Conservation (phyloP, 2,329 filamentous ascomycete genomes). For the Beauveria australis region DNA sequence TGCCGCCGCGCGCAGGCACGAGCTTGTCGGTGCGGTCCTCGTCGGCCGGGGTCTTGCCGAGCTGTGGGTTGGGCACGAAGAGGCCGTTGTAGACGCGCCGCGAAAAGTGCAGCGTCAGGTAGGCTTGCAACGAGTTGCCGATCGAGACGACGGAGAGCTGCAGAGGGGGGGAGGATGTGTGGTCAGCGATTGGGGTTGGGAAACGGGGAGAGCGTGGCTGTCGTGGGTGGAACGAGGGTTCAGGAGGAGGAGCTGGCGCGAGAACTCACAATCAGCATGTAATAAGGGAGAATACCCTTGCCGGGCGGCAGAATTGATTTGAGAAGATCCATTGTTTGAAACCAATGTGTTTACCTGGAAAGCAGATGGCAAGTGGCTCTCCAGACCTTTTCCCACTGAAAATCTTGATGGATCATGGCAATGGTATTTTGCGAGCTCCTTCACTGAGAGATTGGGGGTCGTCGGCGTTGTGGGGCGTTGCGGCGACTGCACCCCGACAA, state of each 20-base stretch:
- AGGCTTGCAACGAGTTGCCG: slow-evolving; percentile 79
- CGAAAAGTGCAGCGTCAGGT: slow-evolving; percentile 70
- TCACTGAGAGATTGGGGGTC: not conserved
- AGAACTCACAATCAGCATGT: slow-evolving; percentile 45
- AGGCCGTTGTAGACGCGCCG: slow-evolving; percentile 75
- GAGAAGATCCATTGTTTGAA: slow-evolving; percentile 35
- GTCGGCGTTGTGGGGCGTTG: no score
- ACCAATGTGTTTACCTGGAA: not conserved
- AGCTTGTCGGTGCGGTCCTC: slow-evolving; percentile 11
- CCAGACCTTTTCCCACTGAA: not conserved
- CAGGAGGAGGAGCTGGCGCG: not conserved
- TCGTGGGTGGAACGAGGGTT: not conserved
- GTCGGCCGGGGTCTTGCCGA: slow-evolving; percentile 30
- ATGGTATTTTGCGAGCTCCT: not conserved
- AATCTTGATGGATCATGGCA: not conserved
- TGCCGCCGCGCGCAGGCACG: slow-evolving; percentile 4
- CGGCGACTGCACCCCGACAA: no score
- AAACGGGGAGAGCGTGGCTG: not conserved
- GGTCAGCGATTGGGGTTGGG: not conserved
- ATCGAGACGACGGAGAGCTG: slow-evolving; percentile 78
- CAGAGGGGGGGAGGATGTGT: slow-evolving; percentile 6
- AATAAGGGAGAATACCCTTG: slow-evolving; percentile 50
- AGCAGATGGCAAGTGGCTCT: not conserved
- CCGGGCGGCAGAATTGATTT: slow-evolving; percentile 37
- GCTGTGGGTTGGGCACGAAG: slow-evolving; percentile 43